A percentile compares a stretch with the other conserved stretches of the same genome.
Evolutionary conservation across 192 early-diverging fungal species (phyloP).

Genomic region (Funneliformis mosseae): DNA sequence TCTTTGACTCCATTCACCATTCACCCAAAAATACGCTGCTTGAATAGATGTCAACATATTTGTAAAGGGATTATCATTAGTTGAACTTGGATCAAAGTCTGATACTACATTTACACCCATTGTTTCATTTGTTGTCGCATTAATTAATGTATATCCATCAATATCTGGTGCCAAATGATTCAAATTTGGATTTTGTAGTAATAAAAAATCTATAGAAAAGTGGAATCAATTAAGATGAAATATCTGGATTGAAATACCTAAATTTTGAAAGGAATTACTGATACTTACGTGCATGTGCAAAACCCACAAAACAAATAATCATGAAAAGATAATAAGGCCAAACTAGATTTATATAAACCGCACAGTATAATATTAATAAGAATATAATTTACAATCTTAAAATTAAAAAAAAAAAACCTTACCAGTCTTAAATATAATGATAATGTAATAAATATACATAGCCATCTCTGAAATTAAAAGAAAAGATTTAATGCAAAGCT

Average conservation of each 20-base stretch:
- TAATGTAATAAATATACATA: not conserved
- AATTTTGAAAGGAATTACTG: not conserved
- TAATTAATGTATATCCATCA: not conserved
- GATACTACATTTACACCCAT: not conserved
- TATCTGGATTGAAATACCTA: not conserved
- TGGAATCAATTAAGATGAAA: not conserved
- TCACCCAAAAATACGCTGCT: slow-evolving; percentile 1
- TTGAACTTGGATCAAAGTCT: not conserved
- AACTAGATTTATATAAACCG: no score
- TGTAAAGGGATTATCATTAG: not conserved
- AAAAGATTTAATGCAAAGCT: not conserved
- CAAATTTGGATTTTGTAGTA: not conserved
- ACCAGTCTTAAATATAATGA: not conserved
- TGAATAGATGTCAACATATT: not conserved
- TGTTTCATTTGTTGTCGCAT: not conserved
- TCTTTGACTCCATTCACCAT: not conserved
- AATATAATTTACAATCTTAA: not conserved
- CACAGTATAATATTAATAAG: not conserved
- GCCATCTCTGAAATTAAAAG: not conserved
- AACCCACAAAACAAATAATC: not conserved
- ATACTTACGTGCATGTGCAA: not conserved
- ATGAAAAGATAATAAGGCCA: not conserved
- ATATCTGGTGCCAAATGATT: not conserved
- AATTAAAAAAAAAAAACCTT: not conserved
- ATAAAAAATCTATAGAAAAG: not conserved